phyloP scores from a whole-genome alignment of 768 basidiomycete species.

The Boletus reticulatus region DNA sequence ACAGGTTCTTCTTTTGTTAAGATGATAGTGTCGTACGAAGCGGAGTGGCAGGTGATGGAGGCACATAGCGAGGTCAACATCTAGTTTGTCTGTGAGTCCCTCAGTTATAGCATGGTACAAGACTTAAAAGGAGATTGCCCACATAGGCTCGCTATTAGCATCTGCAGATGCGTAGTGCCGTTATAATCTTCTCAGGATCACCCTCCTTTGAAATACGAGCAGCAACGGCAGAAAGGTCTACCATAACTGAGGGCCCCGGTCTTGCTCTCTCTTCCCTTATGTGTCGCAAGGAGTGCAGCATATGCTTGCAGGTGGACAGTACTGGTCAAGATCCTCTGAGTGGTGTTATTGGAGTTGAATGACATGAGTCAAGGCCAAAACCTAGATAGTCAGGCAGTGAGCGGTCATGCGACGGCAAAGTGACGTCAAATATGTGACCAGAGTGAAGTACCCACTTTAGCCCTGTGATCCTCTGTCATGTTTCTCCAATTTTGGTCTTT shows the following conservation, averaged over 20 bases:
- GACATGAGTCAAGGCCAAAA: conserved; percentile 49
- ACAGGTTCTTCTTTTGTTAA: too few relatives aligned
- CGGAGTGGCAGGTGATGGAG: too few relatives aligned
- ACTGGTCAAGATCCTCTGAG: conserved; percentile 41
- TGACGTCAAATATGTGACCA: not conserved
- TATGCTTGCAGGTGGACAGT: conserved; percentile 73
- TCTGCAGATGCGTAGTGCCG: conserved; percentile 50
- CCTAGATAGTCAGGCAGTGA: conserved; percentile 35
- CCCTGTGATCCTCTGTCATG: conserved; percentile 70
- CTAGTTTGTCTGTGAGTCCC: conserved; percentile 60
- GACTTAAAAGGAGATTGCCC: conserved; percentile 17
- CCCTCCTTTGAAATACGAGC: conserved; percentile 47
- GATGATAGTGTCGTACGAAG: too few relatives aligned
- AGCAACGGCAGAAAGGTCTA: conserved; percentile 45
- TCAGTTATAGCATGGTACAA: conserved; percentile 33
- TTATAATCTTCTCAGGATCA: conserved; percentile 61
- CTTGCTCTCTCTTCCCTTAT: conserved; percentile 64
- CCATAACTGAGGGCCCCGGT: conserved; percentile 72
- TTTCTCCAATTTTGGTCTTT: conserved; percentile 69
- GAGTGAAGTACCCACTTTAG: conserved; percentile 45
- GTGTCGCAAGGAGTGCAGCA: conserved; percentile 66
- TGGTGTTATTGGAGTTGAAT: conserved; percentile 65
- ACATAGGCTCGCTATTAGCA: conserved; percentile 65
- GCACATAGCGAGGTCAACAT: conserved; percentile 60
- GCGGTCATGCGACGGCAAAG: not conserved